Conservation (phyloP, 2,329 filamentous ascomycete genomes). For the Piedraia hortae region DNA sequence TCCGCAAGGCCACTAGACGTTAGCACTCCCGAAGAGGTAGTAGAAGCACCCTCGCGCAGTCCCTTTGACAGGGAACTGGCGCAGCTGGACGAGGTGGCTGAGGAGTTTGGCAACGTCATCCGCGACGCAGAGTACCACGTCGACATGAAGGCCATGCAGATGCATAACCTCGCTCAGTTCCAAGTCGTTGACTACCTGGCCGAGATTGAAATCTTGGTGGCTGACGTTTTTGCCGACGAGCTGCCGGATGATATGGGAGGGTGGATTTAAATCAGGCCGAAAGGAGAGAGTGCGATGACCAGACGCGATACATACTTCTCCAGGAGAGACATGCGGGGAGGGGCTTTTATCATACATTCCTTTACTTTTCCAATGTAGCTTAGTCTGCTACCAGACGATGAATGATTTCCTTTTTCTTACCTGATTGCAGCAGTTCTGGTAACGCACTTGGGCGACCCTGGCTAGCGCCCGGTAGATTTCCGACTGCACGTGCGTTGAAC, state of each 20-base stretch:
- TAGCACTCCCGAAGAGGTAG: conserved; percentile 13
- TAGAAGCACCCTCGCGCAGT: conserved; percentile 22
- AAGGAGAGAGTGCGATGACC: no score
- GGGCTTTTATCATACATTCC: no score
- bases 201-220: conserved; percentile 46
- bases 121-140: conserved; percentile 39
- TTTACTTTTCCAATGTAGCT: no score
- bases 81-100: conserved; percentile 74
- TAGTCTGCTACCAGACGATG: no score
- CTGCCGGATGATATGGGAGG: conserved; percentile 6
- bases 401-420: no score
- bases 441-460: no score
- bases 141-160: conserved; percentile 34
- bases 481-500: no score
- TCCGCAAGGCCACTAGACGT: no score
- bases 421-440: no score
- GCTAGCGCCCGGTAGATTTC: no score
- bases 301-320: no score
- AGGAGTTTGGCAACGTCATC: conserved; percentile 43
- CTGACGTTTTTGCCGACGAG: conserved; percentile 14
- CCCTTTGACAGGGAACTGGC: conserved; percentile 78
- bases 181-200: conserved; percentile 57
- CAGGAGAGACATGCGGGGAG: no score
- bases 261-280: conserved; percentile 4
- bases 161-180: conserved; percentile 44